Evolutionary conservation across 495 filamentous ascomycete species (phyloP).

Genomic region (Neurospora sp.): DNA sequence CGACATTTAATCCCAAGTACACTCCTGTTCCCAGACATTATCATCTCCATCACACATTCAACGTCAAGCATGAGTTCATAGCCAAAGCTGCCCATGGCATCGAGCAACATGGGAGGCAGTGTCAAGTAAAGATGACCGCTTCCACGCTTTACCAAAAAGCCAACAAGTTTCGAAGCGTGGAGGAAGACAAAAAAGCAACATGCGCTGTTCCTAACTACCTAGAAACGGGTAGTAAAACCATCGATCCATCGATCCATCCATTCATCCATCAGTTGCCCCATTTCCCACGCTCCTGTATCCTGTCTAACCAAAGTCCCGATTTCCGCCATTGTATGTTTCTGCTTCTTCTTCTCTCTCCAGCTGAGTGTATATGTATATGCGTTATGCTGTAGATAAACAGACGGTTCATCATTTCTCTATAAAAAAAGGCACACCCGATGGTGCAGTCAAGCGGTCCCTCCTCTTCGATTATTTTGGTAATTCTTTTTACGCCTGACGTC

Average conservation of each 20-base stretch:
- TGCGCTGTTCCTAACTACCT: background rate
- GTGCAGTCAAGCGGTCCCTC: background rate
- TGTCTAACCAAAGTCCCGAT: background rate
- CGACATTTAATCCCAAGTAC: background rate
- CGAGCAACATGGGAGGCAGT: background rate
- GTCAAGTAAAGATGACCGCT: background rate
- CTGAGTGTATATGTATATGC: background rate
- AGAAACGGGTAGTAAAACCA: background rate
- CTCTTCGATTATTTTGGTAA: background rate
- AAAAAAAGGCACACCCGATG: background rate
- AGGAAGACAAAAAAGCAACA: background rate
- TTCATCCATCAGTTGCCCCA: background rate
- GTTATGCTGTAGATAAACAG: background rate
- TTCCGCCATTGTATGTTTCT: background rate
- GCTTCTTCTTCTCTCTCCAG: background rate
- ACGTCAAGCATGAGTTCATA: background rate
- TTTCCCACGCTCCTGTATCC: background rate
- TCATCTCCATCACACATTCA: background rate
- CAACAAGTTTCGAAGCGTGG: background rate
- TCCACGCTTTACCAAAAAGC: background rate
- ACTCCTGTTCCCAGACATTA: background rate
- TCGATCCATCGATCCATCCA: background rate
- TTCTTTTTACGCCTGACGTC: slow-evolving; percentile 6
- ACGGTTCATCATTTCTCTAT: background rate
- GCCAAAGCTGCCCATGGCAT: background rate